Percentiles rank a stretch among this genome's conserved stretches.
Conservation (phyloP, 306 rosid species). For the Begonia fuchsioides region DNA sequence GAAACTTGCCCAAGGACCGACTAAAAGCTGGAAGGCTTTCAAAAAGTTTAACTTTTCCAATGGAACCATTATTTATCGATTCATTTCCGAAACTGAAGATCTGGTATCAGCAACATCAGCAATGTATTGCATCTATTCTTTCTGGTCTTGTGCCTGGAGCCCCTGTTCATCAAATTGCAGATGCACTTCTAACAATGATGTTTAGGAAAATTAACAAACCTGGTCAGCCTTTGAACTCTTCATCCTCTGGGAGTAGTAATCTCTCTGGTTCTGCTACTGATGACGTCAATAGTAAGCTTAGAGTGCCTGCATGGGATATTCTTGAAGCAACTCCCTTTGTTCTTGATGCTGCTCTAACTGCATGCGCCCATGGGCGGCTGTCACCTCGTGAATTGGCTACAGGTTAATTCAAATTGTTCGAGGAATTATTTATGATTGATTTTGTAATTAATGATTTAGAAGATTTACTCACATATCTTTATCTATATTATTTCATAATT, state of each 20-base stretch:
- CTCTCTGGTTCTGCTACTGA: constrained; percentile 44
- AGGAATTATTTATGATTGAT: no score
- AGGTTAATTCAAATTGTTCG: constrained; percentile 20
- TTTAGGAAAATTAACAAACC: constrained; percentile 48
- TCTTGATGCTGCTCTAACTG: constrained; percentile 83
- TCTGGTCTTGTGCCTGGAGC: constrained; percentile 57
- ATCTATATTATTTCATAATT: no score
- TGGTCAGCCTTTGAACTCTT: constrained; percentile 40
- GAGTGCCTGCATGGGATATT: constrained; percentile 94
- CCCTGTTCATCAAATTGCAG: constrained; percentile 61
- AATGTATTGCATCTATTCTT: constrained; percentile 67
- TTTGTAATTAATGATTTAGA: no score
- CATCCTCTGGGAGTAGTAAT: constrained; percentile 49
- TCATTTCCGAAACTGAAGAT: constrained; percentile 67
- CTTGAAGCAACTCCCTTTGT: constrained; percentile 88
- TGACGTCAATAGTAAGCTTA: constrained; percentile 50
- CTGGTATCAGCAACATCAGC: constrained; percentile 78
- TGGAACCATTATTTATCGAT: constrained; percentile 46
- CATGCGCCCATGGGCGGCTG: constrained; percentile 77
- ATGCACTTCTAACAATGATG: constrained; percentile 59
- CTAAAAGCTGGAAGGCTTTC: constrained; percentile 40
- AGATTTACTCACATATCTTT: no score
- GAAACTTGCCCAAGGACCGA: constrained; percentile 38
- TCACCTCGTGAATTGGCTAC: constrained; percentile 83
- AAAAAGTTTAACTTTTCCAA: constrained; percentile 25